These are phyloP conservation scores for Anethum foeniculum DNA, from an alignment of 140 eudicot genomes.

Conservation along the genomic window DNA sequence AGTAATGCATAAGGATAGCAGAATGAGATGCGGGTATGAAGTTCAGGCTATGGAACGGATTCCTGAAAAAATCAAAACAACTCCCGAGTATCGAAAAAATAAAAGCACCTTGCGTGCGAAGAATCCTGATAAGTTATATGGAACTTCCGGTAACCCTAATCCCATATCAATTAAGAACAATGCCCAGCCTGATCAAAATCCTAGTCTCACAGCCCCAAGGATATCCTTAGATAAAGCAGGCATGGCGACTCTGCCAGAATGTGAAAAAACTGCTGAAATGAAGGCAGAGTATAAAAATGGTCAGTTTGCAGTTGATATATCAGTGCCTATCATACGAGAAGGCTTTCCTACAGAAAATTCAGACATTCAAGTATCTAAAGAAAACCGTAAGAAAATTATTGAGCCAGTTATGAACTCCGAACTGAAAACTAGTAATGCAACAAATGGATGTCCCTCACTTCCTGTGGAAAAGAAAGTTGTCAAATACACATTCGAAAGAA, in stretches of 20 bases:
- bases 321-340: conserved; percentile 19
- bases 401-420: conserved; percentile 17
- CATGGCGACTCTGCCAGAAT: neutral
- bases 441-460: conserved; percentile 24
- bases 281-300: conserved; percentile 15
- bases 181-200: conserved; percentile 18
- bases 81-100: conserved; percentile 17
- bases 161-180: conserved; percentile 26
- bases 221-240: conserved; percentile 13
- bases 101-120: conserved; percentile 6
- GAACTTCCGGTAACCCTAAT: conserved; percentile 20
- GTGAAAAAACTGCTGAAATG: conserved; percentile 7
- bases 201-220: conserved; percentile 16
- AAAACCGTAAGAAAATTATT: conserved; percentile 10
- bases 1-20: conserved; percentile 10
- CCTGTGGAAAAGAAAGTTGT: conserved; percentile 40
- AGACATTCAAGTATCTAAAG: conserved; percentile 6
- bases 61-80: neutral
- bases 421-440: conserved; percentile 20
- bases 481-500: conserved; percentile 78
- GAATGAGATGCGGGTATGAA: conserved; percentile 3
- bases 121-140: conserved; percentile 16
- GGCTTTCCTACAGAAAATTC: conserved; percentile 14
- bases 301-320: conserved; percentile 13
- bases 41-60: neutral